Conservation (phyloP, 2,329 filamentous ascomycete genomes). For the Botrytis tulipae region DNA sequence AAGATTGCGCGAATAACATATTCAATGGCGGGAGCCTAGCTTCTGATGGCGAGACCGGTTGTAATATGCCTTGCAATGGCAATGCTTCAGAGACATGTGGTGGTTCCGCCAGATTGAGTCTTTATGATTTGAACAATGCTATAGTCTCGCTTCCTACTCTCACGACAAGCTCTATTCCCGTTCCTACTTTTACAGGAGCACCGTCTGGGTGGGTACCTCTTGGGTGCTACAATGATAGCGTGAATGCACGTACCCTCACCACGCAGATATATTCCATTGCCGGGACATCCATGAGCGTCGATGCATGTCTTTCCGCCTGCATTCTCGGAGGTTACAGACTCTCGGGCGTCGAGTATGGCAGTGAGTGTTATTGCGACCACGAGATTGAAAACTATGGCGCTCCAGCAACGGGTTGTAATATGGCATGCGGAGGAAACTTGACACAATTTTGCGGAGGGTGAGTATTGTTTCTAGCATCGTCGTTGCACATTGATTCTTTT, state of each 20-base stretch:
- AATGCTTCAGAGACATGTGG: conserved; percentile 31
- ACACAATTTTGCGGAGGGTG: conserved; percentile 38
- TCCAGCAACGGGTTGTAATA: conserved; percentile 28
- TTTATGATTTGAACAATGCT: conserved; percentile 26
- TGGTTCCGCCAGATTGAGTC: conserved; percentile 21
- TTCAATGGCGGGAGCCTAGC: conserved; percentile 20
- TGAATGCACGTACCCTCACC: conserved; percentile 26
- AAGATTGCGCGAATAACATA: conserved; percentile 23
- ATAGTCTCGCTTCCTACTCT: conserved; percentile 17
- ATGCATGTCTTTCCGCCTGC: conserved; percentile 38
- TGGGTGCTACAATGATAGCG: conserved; percentile 32
- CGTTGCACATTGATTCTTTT: neutral
- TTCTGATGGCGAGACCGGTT: conserved; percentile 26
- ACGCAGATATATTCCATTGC: conserved; percentile 24
- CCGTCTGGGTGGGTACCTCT: conserved; percentile 27
- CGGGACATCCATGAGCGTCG: conserved; percentile 27
- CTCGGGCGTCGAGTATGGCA: conserved; percentile 40
- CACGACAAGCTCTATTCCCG: conserved; percentile 15
- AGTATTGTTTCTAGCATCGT: neutral
- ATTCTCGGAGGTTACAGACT: conserved; percentile 30
- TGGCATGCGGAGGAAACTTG: conserved; percentile 33
- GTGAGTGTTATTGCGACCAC: conserved; percentile 34
- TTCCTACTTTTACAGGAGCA: conserved; percentile 19
- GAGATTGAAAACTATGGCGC: conserved; percentile 21
- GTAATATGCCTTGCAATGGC: conserved; percentile 34